A percentile compares a stretch with the other conserved stretches of the same genome.
phyloP scores from a whole-genome alignment of 345 rosid genomes.

The Populus deltoides region DNA sequence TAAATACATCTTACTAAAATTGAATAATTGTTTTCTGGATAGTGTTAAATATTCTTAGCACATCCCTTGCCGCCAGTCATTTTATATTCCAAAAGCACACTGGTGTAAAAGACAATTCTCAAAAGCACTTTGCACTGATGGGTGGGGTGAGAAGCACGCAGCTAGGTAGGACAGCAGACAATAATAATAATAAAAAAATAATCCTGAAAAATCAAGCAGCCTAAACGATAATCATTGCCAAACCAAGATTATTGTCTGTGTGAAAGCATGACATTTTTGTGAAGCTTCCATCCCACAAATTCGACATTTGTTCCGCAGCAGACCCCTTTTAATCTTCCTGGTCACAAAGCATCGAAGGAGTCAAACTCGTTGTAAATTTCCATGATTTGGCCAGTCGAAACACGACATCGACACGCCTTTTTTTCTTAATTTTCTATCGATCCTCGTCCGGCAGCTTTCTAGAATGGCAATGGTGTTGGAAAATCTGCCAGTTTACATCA shows the following conservation, averaged over 20 bases:
- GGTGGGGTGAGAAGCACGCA: too few species aligned
- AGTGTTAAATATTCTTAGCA: too few species aligned
- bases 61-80: too few species aligned
- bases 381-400: not conserved
- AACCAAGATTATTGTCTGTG: not conserved
- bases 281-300: not conserved
- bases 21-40: too few species aligned
- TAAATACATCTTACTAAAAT: too few species aligned
- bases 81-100: too few species aligned
- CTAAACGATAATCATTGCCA: not conserved
- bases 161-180: not conserved
- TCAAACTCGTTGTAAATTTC: not conserved
- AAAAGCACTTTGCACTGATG: too few species aligned
- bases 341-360: not conserved
- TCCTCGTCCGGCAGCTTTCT: not conserved
- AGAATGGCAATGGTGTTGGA: not conserved
- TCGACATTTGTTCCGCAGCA: not conserved
- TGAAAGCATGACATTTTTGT: not conserved
- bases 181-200: not conserved
- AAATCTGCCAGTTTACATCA: not conserved
- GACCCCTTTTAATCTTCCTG: not conserved
- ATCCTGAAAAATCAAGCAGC: not conserved
- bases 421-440: not conserved
- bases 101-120: too few species aligned
- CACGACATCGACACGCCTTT: not conserved